Conservation (phyloP, 768 basidiomycete species). For the Coprinellus micaceus region DNA sequence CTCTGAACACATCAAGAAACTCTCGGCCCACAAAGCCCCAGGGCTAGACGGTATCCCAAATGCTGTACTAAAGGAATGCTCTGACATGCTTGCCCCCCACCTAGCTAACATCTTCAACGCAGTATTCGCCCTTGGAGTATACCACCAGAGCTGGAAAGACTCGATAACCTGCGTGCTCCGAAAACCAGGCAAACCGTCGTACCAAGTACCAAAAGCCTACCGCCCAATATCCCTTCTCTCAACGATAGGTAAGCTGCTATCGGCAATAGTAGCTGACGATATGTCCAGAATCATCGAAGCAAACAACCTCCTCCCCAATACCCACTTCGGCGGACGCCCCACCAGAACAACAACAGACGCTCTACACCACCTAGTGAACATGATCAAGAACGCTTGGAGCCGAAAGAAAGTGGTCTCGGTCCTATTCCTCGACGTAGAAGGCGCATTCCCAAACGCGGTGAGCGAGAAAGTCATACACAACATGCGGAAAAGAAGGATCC, state of each 20-base stretch:
- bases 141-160: conserved; percentile 13
- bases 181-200: conserved; percentile 33
- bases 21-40: conserved; percentile 29
- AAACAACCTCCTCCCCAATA: conserved; percentile 24
- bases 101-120: conserved; percentile 17
- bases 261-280: conserved; percentile 18
- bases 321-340: conserved; percentile 34
- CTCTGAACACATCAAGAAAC: conserved; percentile 15
- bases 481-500: conserved; percentile 22
- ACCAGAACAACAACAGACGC: conserved; percentile 33
- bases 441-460: conserved; percentile 36
- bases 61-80: conserved; percentile 15
- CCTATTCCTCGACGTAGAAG: conserved; percentile 39
- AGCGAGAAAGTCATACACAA: conserved; percentile 27
- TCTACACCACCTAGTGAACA: conserved; percentile 26
- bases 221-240: conserved; percentile 31
- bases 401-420: conserved; percentile 25
- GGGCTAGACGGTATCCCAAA: conserved; percentile 26
- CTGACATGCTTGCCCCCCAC: conserved; percentile 6
- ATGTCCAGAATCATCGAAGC: conserved; percentile 23
- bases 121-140: conserved; percentile 6
- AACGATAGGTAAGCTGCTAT: conserved; percentile 27
- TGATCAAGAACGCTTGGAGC: conserved; percentile 36
- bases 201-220: conserved; percentile 28
- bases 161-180: no score